These are phyloP conservation scores for Lentithecium fluviatile DNA, from an alignment of 495 filamentous ascomycete species.

Conservation along the genomic window DNA sequence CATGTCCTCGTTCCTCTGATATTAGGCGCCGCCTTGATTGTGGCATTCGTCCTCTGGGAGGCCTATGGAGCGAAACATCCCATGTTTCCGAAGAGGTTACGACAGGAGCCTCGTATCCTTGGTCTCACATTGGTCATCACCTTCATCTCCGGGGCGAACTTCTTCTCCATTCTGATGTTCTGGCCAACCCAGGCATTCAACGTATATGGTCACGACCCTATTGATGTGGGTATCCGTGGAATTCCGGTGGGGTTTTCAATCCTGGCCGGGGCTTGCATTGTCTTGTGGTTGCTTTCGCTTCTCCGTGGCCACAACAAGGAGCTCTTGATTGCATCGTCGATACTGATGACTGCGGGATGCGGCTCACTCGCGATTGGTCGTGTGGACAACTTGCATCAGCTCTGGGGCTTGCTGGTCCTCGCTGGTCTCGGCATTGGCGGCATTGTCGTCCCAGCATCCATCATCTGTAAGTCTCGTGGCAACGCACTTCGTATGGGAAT, in stretches of 20 bases:
- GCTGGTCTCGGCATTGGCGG: slow-evolving; percentile 41
- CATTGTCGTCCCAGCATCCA: slow-evolving; percentile 36
- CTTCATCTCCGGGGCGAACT: slow-evolving; percentile 41
- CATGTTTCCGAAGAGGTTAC: slow-evolving; percentile 38
- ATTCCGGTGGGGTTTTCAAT: slow-evolving; percentile 39
- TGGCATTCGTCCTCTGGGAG: slow-evolving; percentile 40
- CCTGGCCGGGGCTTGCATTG: slow-evolving; percentile 35
- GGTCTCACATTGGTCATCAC: slow-evolving; percentile 38
- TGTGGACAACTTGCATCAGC: slow-evolving; percentile 30
- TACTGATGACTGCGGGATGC: slow-evolving; percentile 34
- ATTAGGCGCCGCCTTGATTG: slow-evolving; percentile 36
- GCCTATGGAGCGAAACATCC: slow-evolving; percentile 33
- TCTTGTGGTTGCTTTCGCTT: slow-evolving; percentile 32
- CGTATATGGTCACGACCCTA: slow-evolving; percentile 39
- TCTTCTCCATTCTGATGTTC: slow-evolving; percentile 42
- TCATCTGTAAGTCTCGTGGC: slow-evolving; percentile 22
- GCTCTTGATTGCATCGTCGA: slow-evolving; percentile 32
- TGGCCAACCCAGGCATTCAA: slow-evolving; percentile 42
- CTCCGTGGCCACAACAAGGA: slow-evolving; percentile 32
- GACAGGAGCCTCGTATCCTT: slow-evolving; percentile 31
- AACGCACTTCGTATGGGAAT: neutral
- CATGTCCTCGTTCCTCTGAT: slow-evolving; percentile 38
- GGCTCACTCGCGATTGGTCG: slow-evolving; percentile 33
- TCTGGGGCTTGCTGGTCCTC: slow-evolving; percentile 36
- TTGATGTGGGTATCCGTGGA: slow-evolving; percentile 36